Base-by-base conservation (phyloP, 75 land plant species). In the Adiantum capillusveneris region DNA sequence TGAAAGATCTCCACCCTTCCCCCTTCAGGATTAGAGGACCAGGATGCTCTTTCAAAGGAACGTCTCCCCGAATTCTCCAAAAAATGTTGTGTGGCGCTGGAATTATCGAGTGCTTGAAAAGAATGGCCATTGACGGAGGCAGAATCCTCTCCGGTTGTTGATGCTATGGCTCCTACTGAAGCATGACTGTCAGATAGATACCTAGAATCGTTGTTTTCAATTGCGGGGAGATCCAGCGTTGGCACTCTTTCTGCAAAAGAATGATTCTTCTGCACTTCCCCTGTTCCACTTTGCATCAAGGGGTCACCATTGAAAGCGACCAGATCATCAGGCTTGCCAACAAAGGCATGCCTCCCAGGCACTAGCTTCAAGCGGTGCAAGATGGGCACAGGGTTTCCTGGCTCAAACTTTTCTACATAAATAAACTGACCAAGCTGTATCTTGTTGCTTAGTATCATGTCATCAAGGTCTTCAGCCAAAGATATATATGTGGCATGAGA, bases 261-360 rank as follows among this genome's bases (percentile, higher is more conserved):
- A 46, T 7, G 49, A 46, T 2, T 46, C 14, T 6, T 17, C 21
- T 20, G 3, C 37, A 34, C 9, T 46, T 17, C 17, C 3, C 5
- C 21, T 46, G 21, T 7, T 7, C 14, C 21, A 17, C 14, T 46
- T 20, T 46, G 49, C 17, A 3, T 14, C 16, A 19, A 37, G 13
- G 18, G 13, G 0, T 19, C 19, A 14, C 11, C 36, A 24, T 36
- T 36, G 11, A 59, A 58, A 21, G 68, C 76, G 80, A 93, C 76
- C 48, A 93, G 59, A 62, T 93, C 98, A 53, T 85, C 92, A 0
- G 98, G 98, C 31, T 50, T 83, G 11, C 98, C 98, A 0, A 93
- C 63, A 53, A 82, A 88, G 1, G 83, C 95, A 48, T 93, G 75
- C 57, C 90, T 62, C 0, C 98, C 98, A 0, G 90, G 90, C 3